phyloP scores from a whole-genome alignment of 2,329 filamentous ascomycete species.

The Calonectria pseudoreteaudii region DNA sequence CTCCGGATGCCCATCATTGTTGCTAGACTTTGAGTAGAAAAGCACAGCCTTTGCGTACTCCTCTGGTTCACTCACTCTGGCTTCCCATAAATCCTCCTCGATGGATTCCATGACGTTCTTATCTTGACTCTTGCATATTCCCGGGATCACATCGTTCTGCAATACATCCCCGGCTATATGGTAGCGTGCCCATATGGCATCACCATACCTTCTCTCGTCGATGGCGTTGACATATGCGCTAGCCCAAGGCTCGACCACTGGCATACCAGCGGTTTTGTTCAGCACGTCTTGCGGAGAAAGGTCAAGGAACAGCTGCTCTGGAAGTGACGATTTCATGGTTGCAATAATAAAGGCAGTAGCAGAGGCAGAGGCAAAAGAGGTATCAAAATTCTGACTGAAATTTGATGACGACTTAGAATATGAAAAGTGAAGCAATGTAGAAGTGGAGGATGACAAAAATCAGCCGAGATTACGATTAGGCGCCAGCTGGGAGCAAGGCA shows the following conservation, averaged over 20 bases:
- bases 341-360: no score
- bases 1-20: background rate
- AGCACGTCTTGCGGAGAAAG: background rate
- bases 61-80: background rate
- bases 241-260: background rate
- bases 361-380: no score
- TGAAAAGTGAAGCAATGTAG: background rate
- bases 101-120: background rate
- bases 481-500: background rate
- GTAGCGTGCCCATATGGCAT: background rate
- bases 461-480: background rate
- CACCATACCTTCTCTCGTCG: background rate
- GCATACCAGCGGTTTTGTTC: background rate
- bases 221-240: background rate
- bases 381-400: no score
- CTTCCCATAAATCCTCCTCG: background rate
- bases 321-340: no score
- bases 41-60: background rate
- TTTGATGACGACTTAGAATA: no score
- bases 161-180: background rate
- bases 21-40: background rate
- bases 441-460: background rate
- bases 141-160: background rate
- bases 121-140: background rate
- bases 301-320: background rate